Percentiles rank a stretch among this genome's conserved stretches.
Evolutionary conservation across 164 flowering plant genomes (phyloP).

Genomic region (Vitis vinifera): ASM3070453v1 NC_081808.1:5059001-5059500

Average conservation of each 20-base stretch:
- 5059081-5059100: background rate
- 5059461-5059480: too few relatives aligned
- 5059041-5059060: background rate
- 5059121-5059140: background rate
- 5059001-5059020: background rate
- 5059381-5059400: too few relatives aligned
- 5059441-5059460: too few relatives aligned
- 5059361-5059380: too few relatives aligned
- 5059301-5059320: too few relatives aligned
- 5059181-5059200: background rate
- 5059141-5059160: background rate
- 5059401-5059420: too few relatives aligned
- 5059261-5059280: background rate
- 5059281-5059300: too few relatives aligned
- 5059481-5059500: too few relatives aligned
- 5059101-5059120: background rate
- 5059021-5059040: too few relatives aligned
- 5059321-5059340: too few relatives aligned
- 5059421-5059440: too few relatives aligned
- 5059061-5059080: background rate
- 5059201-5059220: background rate
- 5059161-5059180: background rate
- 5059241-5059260: background rate
- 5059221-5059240: background rate
- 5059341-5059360: too few relatives aligned